Base-by-base conservation (phyloP, 2,329 filamentous ascomycete species). In the Daldinia eschscholtzii region DNA sequence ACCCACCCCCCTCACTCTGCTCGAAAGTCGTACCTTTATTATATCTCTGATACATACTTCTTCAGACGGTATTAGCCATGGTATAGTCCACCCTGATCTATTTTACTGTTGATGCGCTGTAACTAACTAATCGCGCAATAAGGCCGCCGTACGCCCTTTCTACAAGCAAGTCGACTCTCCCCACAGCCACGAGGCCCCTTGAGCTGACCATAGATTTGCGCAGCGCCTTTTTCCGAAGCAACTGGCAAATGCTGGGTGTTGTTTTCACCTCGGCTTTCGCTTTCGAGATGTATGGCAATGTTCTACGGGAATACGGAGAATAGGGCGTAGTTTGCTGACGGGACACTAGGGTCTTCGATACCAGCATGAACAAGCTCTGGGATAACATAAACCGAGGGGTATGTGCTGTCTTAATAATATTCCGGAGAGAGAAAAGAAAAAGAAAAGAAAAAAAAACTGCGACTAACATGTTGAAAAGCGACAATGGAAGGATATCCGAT, bases 401-500 rank as follows among this genome's bases (percentile, higher is more conserved):
- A 93, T 79, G 93, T 91, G 53, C 12, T 55, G 12, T 2, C 35
- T 44, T 23, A 10, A 6, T 28, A 5, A 55, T 59, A 48, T 35
- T 4, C 28, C 2, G 13, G 23, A 9, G 20, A 23, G 20, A 46
- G 33, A 7, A 9, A 35, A 12, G 41, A 58, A 33, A 15, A 42
- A 42, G n/a, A 9, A 46, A 6, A 7, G 2, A 35, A 12, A 41
- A 58, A 33, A 15, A 42, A 42, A 37, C 48, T 2, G n/a, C 50
- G 18, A 75, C 80, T 83, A 72, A 82, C 75, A 56, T 56, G 20
- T 52, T 33, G 33, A 55, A 76, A 79, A 98, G 95, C 93, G 95
- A 79, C 95, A 98, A 97, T 98, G 96, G 96, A 98, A 98, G 89
- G 96, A 99, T 82, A 98, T 99, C 86, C 95, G 97, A 85, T 85